Conservation (phyloP, 1,284 basidiomycete species). For the Cerioporus squamosus region DNA sequence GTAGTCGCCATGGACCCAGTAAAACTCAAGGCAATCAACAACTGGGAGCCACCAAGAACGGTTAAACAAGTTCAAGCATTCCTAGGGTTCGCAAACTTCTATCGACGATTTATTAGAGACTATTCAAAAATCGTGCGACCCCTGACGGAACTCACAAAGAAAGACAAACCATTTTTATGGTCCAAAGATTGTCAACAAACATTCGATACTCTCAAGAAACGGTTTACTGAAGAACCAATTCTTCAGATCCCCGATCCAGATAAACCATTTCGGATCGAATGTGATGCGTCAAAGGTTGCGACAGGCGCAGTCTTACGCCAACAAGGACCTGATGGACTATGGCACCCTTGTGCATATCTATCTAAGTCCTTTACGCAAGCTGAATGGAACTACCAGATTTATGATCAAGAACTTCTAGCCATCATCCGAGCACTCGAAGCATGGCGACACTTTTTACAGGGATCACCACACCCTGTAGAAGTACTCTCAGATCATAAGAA, state of each 20-base stretch:
- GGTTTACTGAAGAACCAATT: constrained; percentile 29
- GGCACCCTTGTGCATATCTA: no score
- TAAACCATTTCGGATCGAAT: constrained; percentile 24
- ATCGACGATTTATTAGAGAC: constrained; percentile 43
- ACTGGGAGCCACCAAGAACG: no score
- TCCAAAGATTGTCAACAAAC: no score
- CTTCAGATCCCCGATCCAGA: constrained; percentile 23
- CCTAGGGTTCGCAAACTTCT: constrained; percentile 49
- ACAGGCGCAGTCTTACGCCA: no score
- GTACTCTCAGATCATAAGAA: constrained; percentile 49
- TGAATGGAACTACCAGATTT: no score
- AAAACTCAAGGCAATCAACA: no score
- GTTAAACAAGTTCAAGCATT: constrained; percentile 40
- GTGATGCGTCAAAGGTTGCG: constrained; percentile 23
- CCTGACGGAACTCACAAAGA: constrained; percentile 33
- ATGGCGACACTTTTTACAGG: constrained; percentile 38
- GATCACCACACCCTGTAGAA: no score
- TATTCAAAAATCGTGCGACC: constrained; percentile 38
- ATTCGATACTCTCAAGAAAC: constrained; percentile 35
- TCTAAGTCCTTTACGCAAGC: no score
- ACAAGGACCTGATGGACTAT: no score
- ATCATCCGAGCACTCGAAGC: constrained; percentile 38
- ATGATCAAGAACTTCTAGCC: constrained; percentile 49
- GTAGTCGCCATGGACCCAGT: no score
- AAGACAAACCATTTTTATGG: constrained; percentile 22